phyloP scores from a whole-genome alignment of 1,284 basidiomycete species.

The Abortiporus biennis region DNA sequence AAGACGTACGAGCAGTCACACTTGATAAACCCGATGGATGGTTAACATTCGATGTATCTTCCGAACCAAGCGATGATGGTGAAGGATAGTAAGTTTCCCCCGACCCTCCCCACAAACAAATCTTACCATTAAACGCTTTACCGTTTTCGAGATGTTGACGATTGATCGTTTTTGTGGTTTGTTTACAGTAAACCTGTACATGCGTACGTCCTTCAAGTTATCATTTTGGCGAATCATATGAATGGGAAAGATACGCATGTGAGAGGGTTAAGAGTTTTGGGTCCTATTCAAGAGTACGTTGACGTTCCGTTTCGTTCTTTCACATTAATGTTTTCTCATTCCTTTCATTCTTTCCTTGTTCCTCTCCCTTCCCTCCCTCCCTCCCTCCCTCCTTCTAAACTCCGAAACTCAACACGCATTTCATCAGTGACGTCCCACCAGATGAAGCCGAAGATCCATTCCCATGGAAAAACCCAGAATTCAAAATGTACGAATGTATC shows the following conservation, averaged over 20 bases:
- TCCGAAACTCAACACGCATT: conserved; percentile 1
- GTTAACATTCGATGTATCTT: conserved; percentile 86
- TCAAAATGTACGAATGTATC: conserved; percentile 76
- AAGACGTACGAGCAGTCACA: conserved; percentile 83
- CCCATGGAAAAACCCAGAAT: conserved; percentile 56
- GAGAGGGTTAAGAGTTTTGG: conserved; percentile 82
- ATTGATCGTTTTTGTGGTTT: conserved; percentile 1
- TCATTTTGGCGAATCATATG: conserved; percentile 91
- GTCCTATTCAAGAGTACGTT: conserved; percentile 75
- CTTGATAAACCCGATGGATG: conserved; percentile 92
- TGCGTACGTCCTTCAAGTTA: conserved; percentile 87
- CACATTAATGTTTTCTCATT: not conserved
- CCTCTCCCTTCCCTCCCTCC: not conserved
- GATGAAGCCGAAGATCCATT: conserved; percentile 58
- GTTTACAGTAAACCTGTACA: conserved; percentile 72
- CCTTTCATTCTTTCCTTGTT: not conserved
- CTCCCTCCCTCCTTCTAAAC: not conserved
- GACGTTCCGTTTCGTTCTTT: too few relatives aligned
- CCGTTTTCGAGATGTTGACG: not conserved
- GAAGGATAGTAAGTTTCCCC: conserved; percentile 55
- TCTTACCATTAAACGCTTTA: too few relatives aligned
- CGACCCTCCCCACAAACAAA: too few relatives aligned
- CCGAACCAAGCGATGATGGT: conserved; percentile 74
- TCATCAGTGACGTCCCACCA: conserved; percentile 25
- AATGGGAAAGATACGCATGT: conserved; percentile 99